These are phyloP conservation scores for Imleria badia DNA, from an alignment of 768 basidiomycete species.

Conservation along the genomic window DNA sequence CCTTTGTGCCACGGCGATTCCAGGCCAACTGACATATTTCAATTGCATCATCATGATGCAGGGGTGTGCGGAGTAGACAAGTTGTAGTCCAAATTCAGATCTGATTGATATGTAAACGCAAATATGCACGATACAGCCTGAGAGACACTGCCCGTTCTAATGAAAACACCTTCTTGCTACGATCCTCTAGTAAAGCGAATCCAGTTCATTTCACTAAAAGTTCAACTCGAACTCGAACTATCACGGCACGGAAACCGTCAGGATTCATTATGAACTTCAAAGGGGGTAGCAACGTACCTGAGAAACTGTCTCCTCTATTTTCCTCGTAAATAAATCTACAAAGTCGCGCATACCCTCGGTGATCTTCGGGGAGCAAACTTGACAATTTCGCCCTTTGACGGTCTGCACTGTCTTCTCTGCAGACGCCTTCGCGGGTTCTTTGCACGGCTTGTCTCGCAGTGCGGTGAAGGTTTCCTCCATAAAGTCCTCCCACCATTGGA, in stretches of 20 bases:
- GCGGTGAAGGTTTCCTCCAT: neutral
- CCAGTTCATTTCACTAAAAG: neutral
- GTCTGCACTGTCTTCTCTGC: neutral
- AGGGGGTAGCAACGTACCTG: neutral
- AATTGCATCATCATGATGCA: no score
- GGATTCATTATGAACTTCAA: neutral
- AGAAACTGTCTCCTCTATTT: slow-evolving; percentile 11
- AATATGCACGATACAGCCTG: no score
- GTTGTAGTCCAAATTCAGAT: no score
- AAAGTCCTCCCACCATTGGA: neutral
- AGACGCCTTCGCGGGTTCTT: neutral
- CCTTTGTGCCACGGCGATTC: no score
- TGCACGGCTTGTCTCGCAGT: neutral
- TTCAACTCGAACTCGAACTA: slow-evolving; percentile 11
- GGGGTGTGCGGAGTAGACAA: no score
- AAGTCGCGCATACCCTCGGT: neutral
- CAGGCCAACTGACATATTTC: no score
- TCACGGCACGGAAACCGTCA: neutral
- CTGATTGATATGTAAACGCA: no score
- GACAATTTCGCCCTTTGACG: neutral
- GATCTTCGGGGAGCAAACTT: neutral
- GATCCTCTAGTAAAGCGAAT: no score
- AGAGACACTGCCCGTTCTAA: no score
- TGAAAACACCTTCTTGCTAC: no score
- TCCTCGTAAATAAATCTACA: neutral